Base-by-base conservation (phyloP, 805 yeast species). In the Cyberlindnera veronae region DNA sequence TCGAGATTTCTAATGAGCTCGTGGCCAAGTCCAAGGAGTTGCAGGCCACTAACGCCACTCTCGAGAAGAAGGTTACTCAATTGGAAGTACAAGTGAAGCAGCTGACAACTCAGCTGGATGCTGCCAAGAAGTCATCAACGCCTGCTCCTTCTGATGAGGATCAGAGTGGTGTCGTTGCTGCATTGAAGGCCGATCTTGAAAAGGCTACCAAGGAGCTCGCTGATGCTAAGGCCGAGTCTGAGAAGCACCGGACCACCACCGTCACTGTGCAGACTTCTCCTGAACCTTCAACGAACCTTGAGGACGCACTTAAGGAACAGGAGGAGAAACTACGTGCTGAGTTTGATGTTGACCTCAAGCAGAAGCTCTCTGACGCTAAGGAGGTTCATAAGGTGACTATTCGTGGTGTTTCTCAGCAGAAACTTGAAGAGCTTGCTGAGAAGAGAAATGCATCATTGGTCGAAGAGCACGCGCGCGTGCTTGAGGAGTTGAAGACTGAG, bases 351-450 rank as follows among this genome's bases (percentile, higher is more conserved):
- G 57, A 67, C 20, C 39, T 60, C 10, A 39, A 35, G 12, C 36
- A 36, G 14, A 42, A 34, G 19, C 46, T 60, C 40, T 46, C 57
- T 39, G 49, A 36, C 16, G 59, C 57, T 11, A 34, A 46, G 10
- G 54, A 58, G 22, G 53, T 48, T 3, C 38, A 42, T 36, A 67
- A 64, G 40, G 58, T 48, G 16, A 57, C 55, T 35, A 46, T 69
- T n/a, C 60, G 72, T 39, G 67, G 61, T 1, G 67, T 70, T 15
- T 57, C 65, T 13, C 65, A 62, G 32, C 66, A 63, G 3, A 62
- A 59, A 45, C 58, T 69, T 12, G 37, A 50, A 11, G 49, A 40
- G 21, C 12, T 51, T 13, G 58, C 59, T 13, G 52, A 55, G 5
- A 40, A 38, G n/a, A 49, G 57, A 18, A 60, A 60, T 29, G 47